Base-by-base conservation (phyloP, 768 basidiomycete species). In the Termitomyces sp. region DNA sequence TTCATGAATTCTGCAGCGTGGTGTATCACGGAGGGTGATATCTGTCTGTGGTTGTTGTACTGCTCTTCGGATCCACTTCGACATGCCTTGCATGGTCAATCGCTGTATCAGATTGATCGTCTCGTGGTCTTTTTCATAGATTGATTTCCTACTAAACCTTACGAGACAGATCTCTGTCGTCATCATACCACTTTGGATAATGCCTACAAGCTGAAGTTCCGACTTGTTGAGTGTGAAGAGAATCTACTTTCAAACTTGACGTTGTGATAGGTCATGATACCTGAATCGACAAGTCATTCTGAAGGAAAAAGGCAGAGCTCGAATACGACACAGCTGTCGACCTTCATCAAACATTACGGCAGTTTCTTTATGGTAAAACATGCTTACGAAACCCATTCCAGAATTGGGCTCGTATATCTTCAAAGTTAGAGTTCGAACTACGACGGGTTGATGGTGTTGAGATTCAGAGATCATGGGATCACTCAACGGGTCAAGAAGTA, bases 1-100 rank as follows among this genome's bases (percentile, higher is more conserved):
- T 61, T 59, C 59, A 57, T 59, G 59, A 63, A 60, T 14, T 26
- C 33, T 58, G n/a, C 12, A 49, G 58, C 38, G 53, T 50, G 58
- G 53, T 50, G 55, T 20, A 16, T 36, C 14, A n/a, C 10, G 32
- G 35, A 43, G 26, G 26, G 33, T 50, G 46, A 50, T 43, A 20
- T 33, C 5, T 48, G 16, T 30, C 40, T 38, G 32, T 4, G 38
- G 30, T 33, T 16, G 26, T 16, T 41, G 52, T 56, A 46, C 10
- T 5, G 26, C 20, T 44, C 16, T 52, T 23, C 3, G 36, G 14
- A 36, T 38, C 38, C 16, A 40, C 26, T n/a, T 40, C 32, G 28
- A 3, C 16, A n/a, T 38, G n/a, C 16, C 16, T 40, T 41, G 18
- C 2, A 30, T 30, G 16, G 0, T 13, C 49, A 40, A 50, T 33